These are phyloP conservation scores for Flaveria floridana DNA, from an alignment of 140 eudicot species.

Conservation along the genomic window DNA sequence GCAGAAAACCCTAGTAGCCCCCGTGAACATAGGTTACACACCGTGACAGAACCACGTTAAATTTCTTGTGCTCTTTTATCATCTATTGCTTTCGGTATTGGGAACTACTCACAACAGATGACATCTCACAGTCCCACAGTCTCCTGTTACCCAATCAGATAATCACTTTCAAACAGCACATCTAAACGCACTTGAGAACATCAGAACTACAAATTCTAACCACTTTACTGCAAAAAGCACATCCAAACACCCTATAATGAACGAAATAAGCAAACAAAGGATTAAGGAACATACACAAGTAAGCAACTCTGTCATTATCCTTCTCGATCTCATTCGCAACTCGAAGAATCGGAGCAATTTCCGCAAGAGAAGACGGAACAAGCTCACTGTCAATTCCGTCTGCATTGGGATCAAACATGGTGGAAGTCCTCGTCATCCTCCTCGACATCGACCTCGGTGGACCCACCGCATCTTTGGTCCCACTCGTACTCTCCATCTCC, in stretches of 20 bases:
- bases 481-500: constrained; percentile 91
- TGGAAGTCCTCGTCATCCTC: constrained; percentile 53
- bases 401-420: constrained; percentile 52
- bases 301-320: constrained; percentile 87
- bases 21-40: too few species aligned
- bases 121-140: not conserved
- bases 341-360: constrained; percentile 82
- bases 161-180: not conserved
- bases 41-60: too few species aligned
- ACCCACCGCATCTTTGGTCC: constrained; percentile 59
- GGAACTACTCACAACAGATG: not conserved
- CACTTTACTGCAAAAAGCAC: not conserved
- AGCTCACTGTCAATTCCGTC: constrained; percentile 87
- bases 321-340: constrained; percentile 87
- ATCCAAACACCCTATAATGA: not conserved
- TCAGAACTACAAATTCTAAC: not conserved
- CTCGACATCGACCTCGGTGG: constrained; percentile 66
- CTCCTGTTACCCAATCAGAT: not conserved
- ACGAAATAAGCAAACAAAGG: not conserved
- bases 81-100: too few species aligned
- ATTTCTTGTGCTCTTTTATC: too few species aligned
- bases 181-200: not conserved
- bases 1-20: too few species aligned
- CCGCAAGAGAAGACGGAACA: constrained; percentile 85
- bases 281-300: constrained; percentile 56